Evolutionary conservation across 495 filamentous ascomycete species (phyloP), one percentile per base, ranked within the genome.

Genomic region (Xylaria bambusicola): DNA sequence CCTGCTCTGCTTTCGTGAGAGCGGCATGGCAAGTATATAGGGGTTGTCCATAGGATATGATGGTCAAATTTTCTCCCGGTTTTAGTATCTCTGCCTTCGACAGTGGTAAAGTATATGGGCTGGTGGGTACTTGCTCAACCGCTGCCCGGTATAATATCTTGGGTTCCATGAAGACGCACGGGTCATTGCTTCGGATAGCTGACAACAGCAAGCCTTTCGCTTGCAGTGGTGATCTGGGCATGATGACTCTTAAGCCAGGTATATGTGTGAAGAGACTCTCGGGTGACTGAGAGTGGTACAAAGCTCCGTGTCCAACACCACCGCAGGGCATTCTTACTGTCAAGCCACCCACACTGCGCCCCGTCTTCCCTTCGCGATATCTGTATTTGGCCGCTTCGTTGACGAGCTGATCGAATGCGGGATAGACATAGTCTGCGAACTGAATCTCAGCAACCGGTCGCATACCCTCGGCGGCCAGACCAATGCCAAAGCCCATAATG

Each of bases 371-470:
- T 69, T 93, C 90, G 50, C 93, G 81, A 73, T 93, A 98, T 53
- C 94, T 78, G 62, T 90, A 89, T 77, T 98, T 98, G 49, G 92
- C 91, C 2, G 92, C 93, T 73, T 98, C 94, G 68, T 98, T 98
- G 61, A 98, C 93, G 38, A 98, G 80, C 81, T 98, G 94, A 69
- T 98, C 94, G 63, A 98, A 98, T 1, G 94, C 92, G 2, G 94
- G 94, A 73, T 88, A 98, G 41, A 98, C 87, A 72, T 98, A 98
- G 74, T 98, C 94, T 35, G 94, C 95, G 67, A 98, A 98, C 74
- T 98, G 94, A 52, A 98, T 94, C 76, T 98, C 94, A 1, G 95
- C 93, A 17, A 98, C 84, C 0, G 94, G 90, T 51, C 88, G 90
- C 89, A 96, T 91, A 6, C 94, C 94, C 74, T 97, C 88, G 18